Evolutionary conservation across 768 basidiomycete species (phyloP), one percentile per base, ranked within the genome.

Genomic region (Polyporus arcularius): DNA sequence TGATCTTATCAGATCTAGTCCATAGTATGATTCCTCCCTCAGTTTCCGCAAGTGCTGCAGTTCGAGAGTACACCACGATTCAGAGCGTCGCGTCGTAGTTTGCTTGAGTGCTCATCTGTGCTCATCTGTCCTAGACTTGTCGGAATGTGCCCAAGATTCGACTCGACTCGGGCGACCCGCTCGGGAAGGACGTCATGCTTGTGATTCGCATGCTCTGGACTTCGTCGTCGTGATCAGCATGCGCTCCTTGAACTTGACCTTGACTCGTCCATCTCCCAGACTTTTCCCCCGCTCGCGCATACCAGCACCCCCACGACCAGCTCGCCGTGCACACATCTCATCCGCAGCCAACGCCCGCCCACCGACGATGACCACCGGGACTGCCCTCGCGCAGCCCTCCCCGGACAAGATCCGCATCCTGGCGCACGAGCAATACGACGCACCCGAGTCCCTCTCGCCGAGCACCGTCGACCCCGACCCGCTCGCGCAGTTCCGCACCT

Each of bases 401-500:
- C 75, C 80, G 8, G 79, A 84, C 70, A 85, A 83, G 58, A 75
- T 92, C 68, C 78, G 84, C 62, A 85, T 97, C 54, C 83, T 86
- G 51, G 83, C 85, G 0, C 94, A 93, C 70, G 75, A 78, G 57
- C 93, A 96, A 69, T 96, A 97, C 73, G 68, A 83, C 62, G 82
- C 89, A 8, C 75, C 79, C n/a, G 89, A 86, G 53, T 73, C 82
- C 42, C 78, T 92, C 35, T 79, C 87, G 1, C 91, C 91, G 0
- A 56, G 75, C n/a, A 78, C 78, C 39, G 85, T 93, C 65, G 68
- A 75, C 35, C 76, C 85, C 2, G 83, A 84, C 58, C 96, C 96
- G 0, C 78, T 98, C 54, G 84, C 84, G 53, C 94, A 96, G 69
- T 98, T 98, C 76, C 85, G 86, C 55, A 67, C 74, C 32, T 98